Conservation (phyloP, 2,329 filamentous ascomycete genomes). For the Pestalotiopsis sp. region DNA sequence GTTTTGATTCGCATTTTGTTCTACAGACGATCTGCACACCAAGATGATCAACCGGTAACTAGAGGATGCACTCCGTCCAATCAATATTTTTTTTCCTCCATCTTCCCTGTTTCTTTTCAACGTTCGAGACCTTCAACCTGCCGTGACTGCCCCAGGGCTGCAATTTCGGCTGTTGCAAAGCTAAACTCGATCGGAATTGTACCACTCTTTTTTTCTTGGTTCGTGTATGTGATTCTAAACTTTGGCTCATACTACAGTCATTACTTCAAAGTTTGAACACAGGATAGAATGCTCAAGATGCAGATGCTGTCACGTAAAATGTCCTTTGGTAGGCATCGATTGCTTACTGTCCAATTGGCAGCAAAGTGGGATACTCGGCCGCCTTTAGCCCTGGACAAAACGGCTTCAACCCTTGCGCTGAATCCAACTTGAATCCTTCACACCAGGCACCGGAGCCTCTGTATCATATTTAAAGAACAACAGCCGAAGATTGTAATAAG, state of each 20-base stretch:
- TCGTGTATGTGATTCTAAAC: slow-evolving; percentile 3
- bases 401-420: no score
- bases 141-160: slow-evolving; percentile 2
- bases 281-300: neutral
- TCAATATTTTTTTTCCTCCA: neutral
- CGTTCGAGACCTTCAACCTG: slow-evolving; percentile 8
- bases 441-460: no score
- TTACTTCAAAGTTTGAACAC: neutral
- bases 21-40: neutral
- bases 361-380: no score
- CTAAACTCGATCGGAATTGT: neutral
- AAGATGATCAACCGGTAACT: neutral
- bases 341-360: no score
- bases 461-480: no score
- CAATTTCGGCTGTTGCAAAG: slow-evolving; percentile 7
- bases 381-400: no score
- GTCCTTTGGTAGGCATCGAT: no score
- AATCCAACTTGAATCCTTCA: no score
- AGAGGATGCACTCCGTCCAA: neutral
- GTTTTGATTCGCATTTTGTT: neutral
- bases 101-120: neutral
- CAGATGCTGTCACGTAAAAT: no score
- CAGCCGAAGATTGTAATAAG: no score
- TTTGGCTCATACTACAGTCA: neutral
- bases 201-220: neutral